Evolutionary conservation across 2,329 filamentous ascomycete species (phyloP), one percentile per base, ranked within the genome.

Genomic region (Fusarium sp.): DNA sequence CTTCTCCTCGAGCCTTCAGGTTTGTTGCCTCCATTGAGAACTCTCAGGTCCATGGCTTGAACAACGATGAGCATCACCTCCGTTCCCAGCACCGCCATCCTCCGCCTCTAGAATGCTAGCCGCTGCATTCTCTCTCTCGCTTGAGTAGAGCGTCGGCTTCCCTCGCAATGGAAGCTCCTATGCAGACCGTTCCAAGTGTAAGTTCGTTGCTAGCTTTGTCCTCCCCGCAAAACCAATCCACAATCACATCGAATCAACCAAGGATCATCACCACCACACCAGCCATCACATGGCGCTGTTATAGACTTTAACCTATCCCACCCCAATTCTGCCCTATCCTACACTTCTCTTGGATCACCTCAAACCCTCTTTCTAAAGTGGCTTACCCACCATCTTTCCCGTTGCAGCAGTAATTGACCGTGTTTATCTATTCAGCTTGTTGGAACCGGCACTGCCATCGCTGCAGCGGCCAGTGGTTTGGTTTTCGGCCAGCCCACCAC

Each of bases 391-490:
- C 57, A 56, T 69, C 58, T 73, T 73, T 58, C 66, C 73, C 62
- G 54, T 69, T 75, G 69, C 69, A 72, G 74, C 70, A 62, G 55
- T 68, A 54, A 66, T 74, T 78, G 63, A 73, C 69, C 69, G 67
- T 56, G 60, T 70, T 69, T 67, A 67, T 70, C 63, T 72, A 52
- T 59, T 60, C 68, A 91, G 89, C 88, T 91, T 77, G 87, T 90
- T 82, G 89, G 88, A 81, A 87, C 89, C 76, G 88, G 89, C 81
- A 89, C 88, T 82, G 88, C 88, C 74, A 87, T 90, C 80, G 89
- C 89, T 82, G 88, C 88, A 78, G 89, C 89, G 76, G 85, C 88
- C 81, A 86, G 85, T 76, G 89, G 89, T 76, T 82, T 91, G 71
- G 87, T 88, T 74, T 90, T 91, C 81, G 89, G 87, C 75, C 87